These are phyloP conservation scores for Chytriomyces sp. DNA, from an alignment of 192 early-diverging fungal genomes.

Conservation along the genomic window DNA sequence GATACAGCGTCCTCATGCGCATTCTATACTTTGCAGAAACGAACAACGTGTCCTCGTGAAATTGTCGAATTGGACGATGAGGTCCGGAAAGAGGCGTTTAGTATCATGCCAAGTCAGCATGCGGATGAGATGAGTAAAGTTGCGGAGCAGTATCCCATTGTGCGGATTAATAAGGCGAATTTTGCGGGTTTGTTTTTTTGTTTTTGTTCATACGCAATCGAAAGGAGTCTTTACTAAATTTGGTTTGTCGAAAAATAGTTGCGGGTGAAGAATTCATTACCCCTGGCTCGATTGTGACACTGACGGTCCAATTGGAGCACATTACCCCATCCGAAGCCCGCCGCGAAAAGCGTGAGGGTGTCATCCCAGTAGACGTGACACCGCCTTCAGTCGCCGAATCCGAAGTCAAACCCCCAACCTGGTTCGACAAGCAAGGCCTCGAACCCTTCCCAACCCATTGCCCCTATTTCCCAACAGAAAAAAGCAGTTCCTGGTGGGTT, in stretches of 20 bases:
- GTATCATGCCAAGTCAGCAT: constrained; percentile 60
- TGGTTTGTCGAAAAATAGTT: constrained; percentile 19
- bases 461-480: constrained; percentile 71
- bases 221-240: not conserved
- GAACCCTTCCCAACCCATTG: constrained; percentile 58
- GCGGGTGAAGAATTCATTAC: constrained; percentile 57
- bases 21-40: constrained; percentile 34
- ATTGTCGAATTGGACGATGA: constrained; percentile 70
- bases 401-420: constrained; percentile 39
- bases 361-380: constrained; percentile 9
- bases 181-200: constrained; percentile 68
- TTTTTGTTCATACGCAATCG: constrained; percentile 41
- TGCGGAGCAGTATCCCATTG: constrained; percentile 75
- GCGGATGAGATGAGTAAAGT: constrained; percentile 73
- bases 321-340: constrained; percentile 32
- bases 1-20: constrained; percentile 60
- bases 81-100: constrained; percentile 64
- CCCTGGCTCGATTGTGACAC: constrained; percentile 54
- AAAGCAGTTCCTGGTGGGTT: constrained; percentile 89
- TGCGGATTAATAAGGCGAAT: constrained; percentile 76
- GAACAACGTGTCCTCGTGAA: constrained; percentile 62
- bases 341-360: constrained; percentile 29
- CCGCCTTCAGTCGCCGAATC: constrained; percentile 14
- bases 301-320: constrained; percentile 46
- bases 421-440: constrained; percentile 36